Evolutionary conservation across 495 filamentous ascomycete genomes (phyloP).

Genomic region (Pyronema omphalodes): DNA sequence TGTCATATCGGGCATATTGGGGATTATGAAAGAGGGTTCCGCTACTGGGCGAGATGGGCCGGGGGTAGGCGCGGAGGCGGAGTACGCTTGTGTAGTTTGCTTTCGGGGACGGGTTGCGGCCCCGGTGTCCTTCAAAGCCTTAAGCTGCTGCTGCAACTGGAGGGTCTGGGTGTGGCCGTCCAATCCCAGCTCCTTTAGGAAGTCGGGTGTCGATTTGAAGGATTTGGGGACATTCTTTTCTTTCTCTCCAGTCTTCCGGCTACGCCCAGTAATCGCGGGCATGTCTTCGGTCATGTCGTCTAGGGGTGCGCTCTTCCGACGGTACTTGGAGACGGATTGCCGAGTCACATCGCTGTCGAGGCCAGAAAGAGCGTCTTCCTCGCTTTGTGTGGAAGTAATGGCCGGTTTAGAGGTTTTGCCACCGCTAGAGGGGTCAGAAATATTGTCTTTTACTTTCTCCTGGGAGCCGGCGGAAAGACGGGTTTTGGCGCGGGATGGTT

Average conservation of each 20-base stretch:
- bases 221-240: constrained; percentile 10
- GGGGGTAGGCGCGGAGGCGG: background rate
- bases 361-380: constrained; percentile 3
- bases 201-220: constrained; percentile 23
- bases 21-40: constrained; percentile 44
- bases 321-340: background rate
- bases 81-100: constrained; percentile 2
- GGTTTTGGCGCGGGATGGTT: background rate
- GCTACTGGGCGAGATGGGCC: constrained; percentile 24
- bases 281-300: constrained; percentile 17
- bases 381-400: background rate
- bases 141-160: constrained; percentile 15
- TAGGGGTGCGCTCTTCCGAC: background rate
- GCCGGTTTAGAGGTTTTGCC: constrained; percentile 5
- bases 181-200: constrained; percentile 22
- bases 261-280: constrained; percentile 10
- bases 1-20: constrained; percentile 50
- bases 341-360: background rate
- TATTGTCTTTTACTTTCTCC: constrained; percentile 18
- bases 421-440: constrained; percentile 19
- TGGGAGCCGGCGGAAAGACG: background rate
- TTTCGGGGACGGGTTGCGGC: constrained; percentile 11
- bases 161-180: constrained; percentile 17
- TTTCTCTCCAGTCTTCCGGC: constrained; percentile 5
- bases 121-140: constrained; percentile 11